These are phyloP conservation scores for Pseudotsuga menziesii DNA, from an alignment of 75 land plant species.

Conservation along the genomic window DNA sequence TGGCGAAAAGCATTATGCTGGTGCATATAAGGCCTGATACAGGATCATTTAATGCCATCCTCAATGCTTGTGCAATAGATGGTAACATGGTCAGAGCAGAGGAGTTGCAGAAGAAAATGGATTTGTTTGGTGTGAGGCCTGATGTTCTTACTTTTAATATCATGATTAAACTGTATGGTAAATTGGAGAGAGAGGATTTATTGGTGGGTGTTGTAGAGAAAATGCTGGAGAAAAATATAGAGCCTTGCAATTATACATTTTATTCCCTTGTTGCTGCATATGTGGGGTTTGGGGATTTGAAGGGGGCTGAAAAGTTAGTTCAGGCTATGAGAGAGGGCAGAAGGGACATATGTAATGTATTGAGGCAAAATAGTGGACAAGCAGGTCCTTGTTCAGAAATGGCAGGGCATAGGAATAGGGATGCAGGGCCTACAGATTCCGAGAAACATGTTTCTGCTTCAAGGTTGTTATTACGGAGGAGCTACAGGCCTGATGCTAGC, in stretches of 20 bases:
- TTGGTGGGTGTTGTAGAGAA: conserved; percentile 26
- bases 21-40: conserved; percentile 39
- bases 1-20: background rate
- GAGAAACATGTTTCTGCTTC: background rate
- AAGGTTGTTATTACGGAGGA: conserved; percentile 34
- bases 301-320: conserved; percentile 63
- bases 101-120: conserved; percentile 11
- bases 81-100: conserved; percentile 27
- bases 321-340: conserved; percentile 63
- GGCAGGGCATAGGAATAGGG: conserved; percentile 4
- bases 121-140: conserved; percentile 18
- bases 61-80: conserved; percentile 41
- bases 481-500: conserved; percentile 56
- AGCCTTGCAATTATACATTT: conserved; percentile 55
- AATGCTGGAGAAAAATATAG: conserved; percentile 35
- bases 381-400: background rate
- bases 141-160: conserved; percentile 43
- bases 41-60: conserved; percentile 42
- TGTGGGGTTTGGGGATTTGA: conserved; percentile 74
- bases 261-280: conserved; percentile 84
- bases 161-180: conserved; percentile 40
- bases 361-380: conserved; percentile 16
- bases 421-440: background rate
- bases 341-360: conserved; percentile 37
- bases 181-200: conserved; percentile 10